Conservation (phyloP, 139 green algal species). For the Monoraphidium neglectum region DNA sequence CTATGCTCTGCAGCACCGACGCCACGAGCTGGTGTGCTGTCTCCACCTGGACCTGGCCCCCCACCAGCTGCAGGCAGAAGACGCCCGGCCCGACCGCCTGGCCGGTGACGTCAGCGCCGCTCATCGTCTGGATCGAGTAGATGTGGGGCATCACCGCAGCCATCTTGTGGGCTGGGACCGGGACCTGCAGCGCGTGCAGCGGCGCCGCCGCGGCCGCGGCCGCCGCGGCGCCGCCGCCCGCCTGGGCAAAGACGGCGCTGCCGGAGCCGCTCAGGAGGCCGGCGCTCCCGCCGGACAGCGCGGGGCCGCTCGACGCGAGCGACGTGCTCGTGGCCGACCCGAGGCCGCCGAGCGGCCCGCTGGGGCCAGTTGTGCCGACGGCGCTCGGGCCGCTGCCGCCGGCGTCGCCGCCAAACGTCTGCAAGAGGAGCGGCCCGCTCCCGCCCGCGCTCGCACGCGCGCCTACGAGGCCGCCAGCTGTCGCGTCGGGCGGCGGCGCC, state of each 20-base stretch:
- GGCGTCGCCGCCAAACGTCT: too few species aligned
- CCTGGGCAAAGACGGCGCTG: neutral
- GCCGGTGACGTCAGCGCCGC: neutral
- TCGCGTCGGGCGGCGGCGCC: too few species aligned
- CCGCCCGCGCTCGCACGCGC: too few species aligned
- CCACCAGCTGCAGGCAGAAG: conserved; percentile 14
- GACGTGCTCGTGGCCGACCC: too few species aligned
- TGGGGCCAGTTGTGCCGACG: conserved; percentile 3
- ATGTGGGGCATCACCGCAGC: neutral
- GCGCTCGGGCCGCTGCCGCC: neutral
- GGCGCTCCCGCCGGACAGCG: neutral
- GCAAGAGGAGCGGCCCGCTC: too few species aligned
- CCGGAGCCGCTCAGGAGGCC: neutral
- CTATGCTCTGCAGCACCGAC: conserved; percentile 7
- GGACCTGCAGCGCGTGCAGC: conserved; percentile 4
- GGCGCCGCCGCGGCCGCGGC: neutral
- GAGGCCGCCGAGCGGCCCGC: too few species aligned
- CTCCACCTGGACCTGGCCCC: conserved; percentile 13
- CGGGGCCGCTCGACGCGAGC: conserved; percentile 13
- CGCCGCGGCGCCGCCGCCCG: neutral
- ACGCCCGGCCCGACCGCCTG: neutral
- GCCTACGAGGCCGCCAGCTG: too few species aligned
- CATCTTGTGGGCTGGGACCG: conserved; percentile 2
- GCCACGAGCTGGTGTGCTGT: conserved; percentile 11
- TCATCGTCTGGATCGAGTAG: conserved; percentile 15